Percentiles rank a stretch among this genome's conserved stretches.
Conservation (phyloP, 2,329 filamentous ascomycete genomes). For the Penicillium sp. region DNA sequence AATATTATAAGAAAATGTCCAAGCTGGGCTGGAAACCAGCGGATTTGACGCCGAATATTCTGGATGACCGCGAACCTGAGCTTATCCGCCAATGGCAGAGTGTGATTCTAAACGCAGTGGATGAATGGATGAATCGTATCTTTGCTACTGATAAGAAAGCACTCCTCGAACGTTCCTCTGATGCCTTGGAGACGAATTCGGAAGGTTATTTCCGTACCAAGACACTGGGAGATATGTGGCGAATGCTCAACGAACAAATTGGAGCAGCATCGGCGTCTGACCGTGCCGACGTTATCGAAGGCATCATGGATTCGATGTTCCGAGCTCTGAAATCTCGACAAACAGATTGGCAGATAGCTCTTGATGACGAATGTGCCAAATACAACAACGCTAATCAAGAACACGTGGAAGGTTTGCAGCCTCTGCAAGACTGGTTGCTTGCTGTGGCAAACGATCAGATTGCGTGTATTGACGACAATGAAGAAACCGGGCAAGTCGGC, state of each 20-base stretch:
- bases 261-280: slow-evolving; percentile 79
- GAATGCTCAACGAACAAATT: slow-evolving; percentile 92
- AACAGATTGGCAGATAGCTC: slow-evolving; percentile 78
- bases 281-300: slow-evolving; percentile 85
- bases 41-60: slow-evolving; percentile 77
- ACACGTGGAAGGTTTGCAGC: slow-evolving; percentile 66
- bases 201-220: slow-evolving; percentile 90
- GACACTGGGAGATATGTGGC: slow-evolving; percentile 91
- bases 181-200: slow-evolving; percentile 80
- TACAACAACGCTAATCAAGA: slow-evolving; percentile 57
- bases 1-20: slow-evolving; percentile 93
- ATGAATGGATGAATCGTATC: slow-evolving; percentile 97
- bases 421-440: slow-evolving; percentile 82
- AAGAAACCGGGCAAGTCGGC: slow-evolving; percentile 69
- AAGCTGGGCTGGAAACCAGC: slow-evolving; percentile 77
- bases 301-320: slow-evolving; percentile 95
- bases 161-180: slow-evolving; percentile 72
- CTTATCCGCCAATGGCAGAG: slow-evolving; percentile 90
- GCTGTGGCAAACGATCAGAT: slow-evolving; percentile 98
- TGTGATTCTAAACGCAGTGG: slow-evolving; percentile 90
- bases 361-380: slow-evolving; percentile 76
- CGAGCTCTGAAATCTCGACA: slow-evolving; percentile 77
- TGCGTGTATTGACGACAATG: slow-evolving; percentile 87
- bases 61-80: slow-evolving; percentile 86
- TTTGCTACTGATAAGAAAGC: slow-evolving; percentile 75